phyloP scores from a whole-genome alignment of 495 filamentous ascomycete species.

The Tuber magnatum region DNA sequence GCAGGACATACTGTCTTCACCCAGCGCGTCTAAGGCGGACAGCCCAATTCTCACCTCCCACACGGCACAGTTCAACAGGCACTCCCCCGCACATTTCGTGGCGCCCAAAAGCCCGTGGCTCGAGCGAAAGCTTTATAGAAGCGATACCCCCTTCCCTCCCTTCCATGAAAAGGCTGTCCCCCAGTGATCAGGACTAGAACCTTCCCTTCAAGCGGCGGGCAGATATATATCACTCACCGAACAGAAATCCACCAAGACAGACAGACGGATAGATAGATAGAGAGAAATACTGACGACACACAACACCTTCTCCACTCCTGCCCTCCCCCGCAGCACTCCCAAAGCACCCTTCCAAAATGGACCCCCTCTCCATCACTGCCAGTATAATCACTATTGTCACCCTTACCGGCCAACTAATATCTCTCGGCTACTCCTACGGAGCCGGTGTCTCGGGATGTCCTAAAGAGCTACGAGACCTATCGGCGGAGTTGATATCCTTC shows the following conservation, averaged over 20 bases:
- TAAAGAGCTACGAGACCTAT: constrained; percentile 19
- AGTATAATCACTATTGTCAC: constrained; percentile 11
- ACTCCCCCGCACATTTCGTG: neutral
- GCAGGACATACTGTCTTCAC: neutral
- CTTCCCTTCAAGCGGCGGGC: neutral
- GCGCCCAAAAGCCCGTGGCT: neutral
- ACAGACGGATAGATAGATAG: neutral
- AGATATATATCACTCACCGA: neutral
- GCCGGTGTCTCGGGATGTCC: constrained; percentile 7
- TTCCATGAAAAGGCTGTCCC: neutral
- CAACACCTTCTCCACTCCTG: neutral
- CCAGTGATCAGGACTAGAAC: neutral
- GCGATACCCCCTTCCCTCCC: neutral
- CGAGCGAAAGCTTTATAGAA: neutral
- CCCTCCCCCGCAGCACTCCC: neutral
- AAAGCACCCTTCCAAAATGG: constrained; percentile 4
- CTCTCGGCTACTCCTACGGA: constrained; percentile 11
- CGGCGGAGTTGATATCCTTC: constrained; percentile 6
- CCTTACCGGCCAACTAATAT: constrained; percentile 7
- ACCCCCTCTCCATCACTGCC: constrained; percentile 17
- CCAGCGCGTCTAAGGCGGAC: neutral
- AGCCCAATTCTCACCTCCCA: neutral
- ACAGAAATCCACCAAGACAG: neutral
- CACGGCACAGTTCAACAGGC: no score
- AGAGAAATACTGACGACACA: neutral